These are phyloP conservation scores for Scedosporium dehoogii DNA, from an alignment of 2,329 filamentous ascomycete species.

Conservation along the genomic window DNA sequence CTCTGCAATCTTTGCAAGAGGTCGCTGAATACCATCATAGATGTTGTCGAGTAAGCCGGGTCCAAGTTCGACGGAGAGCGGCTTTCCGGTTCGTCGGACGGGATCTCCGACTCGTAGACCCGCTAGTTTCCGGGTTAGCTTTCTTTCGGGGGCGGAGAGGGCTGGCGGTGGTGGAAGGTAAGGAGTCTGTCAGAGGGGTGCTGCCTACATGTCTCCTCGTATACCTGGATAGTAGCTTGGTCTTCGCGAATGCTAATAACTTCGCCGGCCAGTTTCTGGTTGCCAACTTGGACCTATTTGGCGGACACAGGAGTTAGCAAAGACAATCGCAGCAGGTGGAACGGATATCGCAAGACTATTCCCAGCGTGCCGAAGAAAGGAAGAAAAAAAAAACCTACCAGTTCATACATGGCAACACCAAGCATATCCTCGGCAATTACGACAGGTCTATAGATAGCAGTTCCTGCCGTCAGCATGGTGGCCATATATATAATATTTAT, in stretches of 20 bases:
- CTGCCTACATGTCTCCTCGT: conserved; percentile 86
- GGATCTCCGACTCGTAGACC: conserved; percentile 95
- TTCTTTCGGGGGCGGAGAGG: no score
- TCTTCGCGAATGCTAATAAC: conserved; percentile 96
- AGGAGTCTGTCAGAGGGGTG: background rate
- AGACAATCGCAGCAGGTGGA: background rate
- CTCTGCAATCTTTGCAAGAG: conserved; percentile 73
- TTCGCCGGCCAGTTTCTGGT: conserved; percentile 87
- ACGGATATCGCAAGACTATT: no score
- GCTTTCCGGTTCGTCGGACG: conserved; percentile 83
- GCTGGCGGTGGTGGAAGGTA: no score
- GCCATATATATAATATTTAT: conserved; percentile 3
- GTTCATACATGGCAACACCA: conserved; percentile 98
- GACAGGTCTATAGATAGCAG: conserved; percentile 55
- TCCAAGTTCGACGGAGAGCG: conserved; percentile 91
- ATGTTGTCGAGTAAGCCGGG: conserved; percentile 98
- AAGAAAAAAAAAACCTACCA: conserved; percentile 49
- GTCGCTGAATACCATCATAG: conserved; percentile 97
- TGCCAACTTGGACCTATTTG: conserved; percentile 73
- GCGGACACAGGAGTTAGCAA: background rate
- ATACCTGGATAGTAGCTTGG: conserved; percentile 95
- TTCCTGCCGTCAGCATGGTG: background rate
- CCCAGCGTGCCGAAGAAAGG: background rate
- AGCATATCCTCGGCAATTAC: conserved; percentile 97
- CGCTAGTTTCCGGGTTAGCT: conserved; percentile 38